Evolutionary conservation across 2,329 filamentous ascomycete species (phyloP).

Genomic region (Fragosphaeria purpurea): DNA sequence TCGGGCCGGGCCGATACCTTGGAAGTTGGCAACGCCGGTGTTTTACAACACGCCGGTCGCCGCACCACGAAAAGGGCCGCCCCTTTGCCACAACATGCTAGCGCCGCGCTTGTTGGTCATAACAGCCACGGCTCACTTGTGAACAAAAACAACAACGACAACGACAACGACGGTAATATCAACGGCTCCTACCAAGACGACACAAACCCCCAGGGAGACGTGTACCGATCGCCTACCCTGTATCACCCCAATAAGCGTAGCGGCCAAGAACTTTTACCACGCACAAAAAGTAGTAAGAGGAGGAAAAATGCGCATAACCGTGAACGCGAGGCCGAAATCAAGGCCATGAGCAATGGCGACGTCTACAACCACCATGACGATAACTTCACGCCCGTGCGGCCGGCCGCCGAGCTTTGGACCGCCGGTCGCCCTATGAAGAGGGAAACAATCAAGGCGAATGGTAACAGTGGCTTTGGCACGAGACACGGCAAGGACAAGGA

Average conservation of each 20-base stretch:
- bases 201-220: slow-evolving; percentile 1
- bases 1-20: slow-evolving; percentile 48
- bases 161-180: too few species aligned
- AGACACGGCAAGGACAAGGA: slow-evolving; percentile 31
- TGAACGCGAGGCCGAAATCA: slow-evolving; percentile 78
- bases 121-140: background rate
- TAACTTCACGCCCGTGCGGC: slow-evolving; percentile 54
- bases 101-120: slow-evolving; percentile 2
- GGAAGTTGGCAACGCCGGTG: slow-evolving; percentile 23
- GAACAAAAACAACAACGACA: background rate
- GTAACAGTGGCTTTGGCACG: slow-evolving; percentile 20
- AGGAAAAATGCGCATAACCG: slow-evolving; percentile 59
- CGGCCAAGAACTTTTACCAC: slow-evolving; percentile 46
- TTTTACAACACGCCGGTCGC: slow-evolving; percentile 14
- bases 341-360: slow-evolving; percentile 57
- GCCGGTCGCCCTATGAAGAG: slow-evolving; percentile 49
- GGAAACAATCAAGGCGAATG: slow-evolving; percentile 56
- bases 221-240: slow-evolving; percentile 40
- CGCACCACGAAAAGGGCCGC: slow-evolving; percentile 17
- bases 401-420: slow-evolving; percentile 48
- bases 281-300: slow-evolving; percentile 71
- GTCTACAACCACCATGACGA: background rate
- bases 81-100: slow-evolving; percentile 16
- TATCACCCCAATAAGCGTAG: slow-evolving; percentile 51
- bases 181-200: background rate